A percentile compares a stretch with the other conserved stretches of the same genome.
phyloP scores from a whole-genome alignment of 2,329 filamentous ascomycete genomes.

The Seiridium cupressi region DNA sequence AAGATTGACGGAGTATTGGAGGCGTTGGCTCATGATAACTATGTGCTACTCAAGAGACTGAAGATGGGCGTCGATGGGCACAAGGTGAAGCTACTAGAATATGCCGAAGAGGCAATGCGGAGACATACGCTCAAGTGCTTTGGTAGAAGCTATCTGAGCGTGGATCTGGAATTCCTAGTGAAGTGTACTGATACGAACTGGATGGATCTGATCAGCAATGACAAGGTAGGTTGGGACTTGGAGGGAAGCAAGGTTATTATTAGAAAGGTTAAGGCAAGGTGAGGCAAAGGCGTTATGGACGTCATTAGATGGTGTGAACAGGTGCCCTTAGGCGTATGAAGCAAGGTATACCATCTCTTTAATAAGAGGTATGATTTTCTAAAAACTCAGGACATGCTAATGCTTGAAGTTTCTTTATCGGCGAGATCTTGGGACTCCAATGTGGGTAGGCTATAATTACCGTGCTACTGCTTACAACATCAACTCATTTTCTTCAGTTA shows the following conservation, averaged over 20 bases:
- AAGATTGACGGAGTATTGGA: slow-evolving; percentile 67
- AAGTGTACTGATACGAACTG: slow-evolving; percentile 67
- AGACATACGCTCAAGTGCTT: slow-evolving; percentile 83
- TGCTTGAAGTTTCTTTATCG: too few species aligned
- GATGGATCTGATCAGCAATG: slow-evolving; percentile 64
- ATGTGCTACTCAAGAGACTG: slow-evolving; percentile 72
- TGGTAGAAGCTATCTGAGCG: slow-evolving; percentile 74
- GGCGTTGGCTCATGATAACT: slow-evolving; percentile 79
- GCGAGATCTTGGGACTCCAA: too few species aligned
- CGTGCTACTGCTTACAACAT: too few species aligned
- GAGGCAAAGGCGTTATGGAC: slow-evolving; percentile 4
- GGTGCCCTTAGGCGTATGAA: not conserved
- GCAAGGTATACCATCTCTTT: too few species aligned
- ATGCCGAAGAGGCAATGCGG: slow-evolving; percentile 72
- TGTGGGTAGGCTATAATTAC: too few species aligned
- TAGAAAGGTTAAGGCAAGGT: slow-evolving; percentile 50
- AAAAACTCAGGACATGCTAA: too few species aligned
- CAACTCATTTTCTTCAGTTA: too few species aligned
- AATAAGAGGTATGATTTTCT: too few species aligned
- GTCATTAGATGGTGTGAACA: not conserved
- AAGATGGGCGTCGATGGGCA: slow-evolving; percentile 76
- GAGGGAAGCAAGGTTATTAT: slow-evolving; percentile 75
- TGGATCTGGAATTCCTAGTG: slow-evolving; percentile 69
- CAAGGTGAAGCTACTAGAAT: slow-evolving; percentile 75
- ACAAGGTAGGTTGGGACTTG: slow-evolving; percentile 83